These are phyloP conservation scores for Neurospora sp. DNA, from an alignment of 495 filamentous ascomycete species.

Conservation along the genomic window DNA sequence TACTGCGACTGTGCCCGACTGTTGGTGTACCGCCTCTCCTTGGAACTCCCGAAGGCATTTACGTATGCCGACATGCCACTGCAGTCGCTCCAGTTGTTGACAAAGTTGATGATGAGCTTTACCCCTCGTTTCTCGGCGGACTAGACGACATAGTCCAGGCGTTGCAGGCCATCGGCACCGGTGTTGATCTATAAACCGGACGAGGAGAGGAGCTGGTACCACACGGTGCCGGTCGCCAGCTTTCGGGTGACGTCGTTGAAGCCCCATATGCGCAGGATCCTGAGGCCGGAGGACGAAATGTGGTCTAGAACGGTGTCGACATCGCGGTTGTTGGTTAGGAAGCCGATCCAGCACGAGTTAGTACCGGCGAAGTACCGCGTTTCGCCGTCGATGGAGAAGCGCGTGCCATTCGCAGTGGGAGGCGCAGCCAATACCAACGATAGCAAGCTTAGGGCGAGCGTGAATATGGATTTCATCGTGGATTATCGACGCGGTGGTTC, in stretches of 20 bases:
- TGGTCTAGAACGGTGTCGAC: constrained; percentile 49
- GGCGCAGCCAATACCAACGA: constrained; percentile 8
- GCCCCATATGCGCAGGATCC: too few species aligned
- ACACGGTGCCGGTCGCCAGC: too few species aligned
- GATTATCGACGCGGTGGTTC: neutral
- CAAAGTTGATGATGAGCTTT: too few species aligned
- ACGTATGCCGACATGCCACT: too few species aligned
- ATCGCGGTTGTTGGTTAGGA: constrained; percentile 53
- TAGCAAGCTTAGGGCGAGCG: constrained; percentile 13
- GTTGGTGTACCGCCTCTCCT: constrained; percentile 24
- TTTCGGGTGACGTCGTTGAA: too few species aligned
- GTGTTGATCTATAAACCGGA: too few species aligned
- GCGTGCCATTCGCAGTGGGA: constrained; percentile 13
- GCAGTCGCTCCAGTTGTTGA: too few species aligned
- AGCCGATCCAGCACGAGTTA: constrained; percentile 67
- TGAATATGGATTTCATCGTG: constrained; percentile 12
- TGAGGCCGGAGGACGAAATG: constrained; percentile 40
- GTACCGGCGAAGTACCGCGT: constrained; percentile 57
- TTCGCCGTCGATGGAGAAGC: constrained; percentile 52
- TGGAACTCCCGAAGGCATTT: too few species aligned
- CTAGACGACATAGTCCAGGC: too few species aligned
- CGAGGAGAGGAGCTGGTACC: too few species aligned
- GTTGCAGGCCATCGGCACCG: too few species aligned
- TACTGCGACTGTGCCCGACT: constrained; percentile 46
- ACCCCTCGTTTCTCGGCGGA: too few species aligned